These are phyloP conservation scores for Lipomyces sp. DNA, from an alignment of 805 yeast species.

Conservation along the genomic window DNA sequence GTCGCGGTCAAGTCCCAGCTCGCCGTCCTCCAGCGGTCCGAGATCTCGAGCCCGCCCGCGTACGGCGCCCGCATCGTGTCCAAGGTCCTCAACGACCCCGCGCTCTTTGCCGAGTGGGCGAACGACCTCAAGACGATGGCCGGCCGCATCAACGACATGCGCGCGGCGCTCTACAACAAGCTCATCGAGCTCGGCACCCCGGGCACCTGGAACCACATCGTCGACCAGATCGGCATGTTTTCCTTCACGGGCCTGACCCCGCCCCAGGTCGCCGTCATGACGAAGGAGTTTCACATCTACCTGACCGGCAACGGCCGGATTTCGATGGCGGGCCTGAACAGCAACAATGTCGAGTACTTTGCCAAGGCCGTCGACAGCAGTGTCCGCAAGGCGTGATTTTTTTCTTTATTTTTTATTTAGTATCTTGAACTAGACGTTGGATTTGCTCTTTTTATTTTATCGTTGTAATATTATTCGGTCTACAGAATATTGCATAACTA, in stretches of 20 bases:
- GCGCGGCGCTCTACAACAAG: conserved; percentile 59
- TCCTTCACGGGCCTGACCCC: conserved; percentile 84
- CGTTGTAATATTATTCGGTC: neutral
- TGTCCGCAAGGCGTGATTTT: conserved; percentile 18
- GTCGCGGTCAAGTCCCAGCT: conserved; percentile 71
- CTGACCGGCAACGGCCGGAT: conserved; percentile 82
- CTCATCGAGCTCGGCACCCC: conserved; percentile 70
- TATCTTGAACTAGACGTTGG: neutral
- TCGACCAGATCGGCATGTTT: conserved; percentile 92
- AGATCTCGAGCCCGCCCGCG: conserved; percentile 90
- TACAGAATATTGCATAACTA: too few species aligned
- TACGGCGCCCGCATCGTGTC: conserved; percentile 92
- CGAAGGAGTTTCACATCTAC: conserved; percentile 75
- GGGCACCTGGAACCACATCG: conserved; percentile 90
- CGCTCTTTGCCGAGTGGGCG: conserved; percentile 74
- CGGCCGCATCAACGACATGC: conserved; percentile 74
- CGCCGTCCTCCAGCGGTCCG: conserved; percentile 70
- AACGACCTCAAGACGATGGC: conserved; percentile 83
- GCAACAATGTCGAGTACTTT: conserved; percentile 68
- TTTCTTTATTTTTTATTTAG: neutral
- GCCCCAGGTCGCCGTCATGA: conserved; percentile 74
- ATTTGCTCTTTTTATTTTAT: neutral
- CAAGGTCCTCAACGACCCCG: conserved; percentile 63
- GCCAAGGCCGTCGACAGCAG: conserved; percentile 67
- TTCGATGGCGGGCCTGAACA: conserved; percentile 89